Evolutionary conservation across 2,329 filamentous ascomycete genomes (phyloP).

Genomic region (Fusarium sp.): DNA sequence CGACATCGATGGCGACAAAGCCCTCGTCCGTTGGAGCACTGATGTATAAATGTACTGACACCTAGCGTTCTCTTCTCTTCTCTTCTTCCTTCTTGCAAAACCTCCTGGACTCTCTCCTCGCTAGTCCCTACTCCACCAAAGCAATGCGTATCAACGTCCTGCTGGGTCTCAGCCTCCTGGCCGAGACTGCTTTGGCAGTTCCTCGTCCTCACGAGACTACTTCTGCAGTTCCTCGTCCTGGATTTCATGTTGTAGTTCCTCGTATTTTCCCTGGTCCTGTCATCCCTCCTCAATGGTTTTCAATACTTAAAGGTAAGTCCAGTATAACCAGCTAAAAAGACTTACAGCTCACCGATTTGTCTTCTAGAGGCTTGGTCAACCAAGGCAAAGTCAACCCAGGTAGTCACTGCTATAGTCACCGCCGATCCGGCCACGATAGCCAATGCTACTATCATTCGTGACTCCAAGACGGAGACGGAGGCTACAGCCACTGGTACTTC

Average conservation of each 20-base stretch:
- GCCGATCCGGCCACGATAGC: neutral
- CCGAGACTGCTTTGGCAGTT: slow-evolving; percentile 14
- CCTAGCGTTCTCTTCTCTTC: neutral
- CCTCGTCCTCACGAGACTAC: neutral
- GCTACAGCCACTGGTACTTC: neutral
- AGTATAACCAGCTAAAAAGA: neutral
- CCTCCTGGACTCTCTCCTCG: neutral
- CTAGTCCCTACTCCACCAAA: neutral
- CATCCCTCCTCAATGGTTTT: too few relatives aligned
- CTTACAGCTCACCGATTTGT: neutral
- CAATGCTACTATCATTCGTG: neutral
- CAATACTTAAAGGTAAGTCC: neutral
- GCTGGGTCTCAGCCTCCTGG: slow-evolving; percentile 16
- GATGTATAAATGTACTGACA: neutral
- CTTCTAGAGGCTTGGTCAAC: neutral
- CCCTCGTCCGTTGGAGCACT: neutral
- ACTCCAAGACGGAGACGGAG: neutral
- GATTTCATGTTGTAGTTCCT: too few relatives aligned
- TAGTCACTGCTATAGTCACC: neutral
- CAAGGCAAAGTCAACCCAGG: neutral
- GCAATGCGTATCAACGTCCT: slow-evolving; percentile 5
- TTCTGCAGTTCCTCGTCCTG: too few relatives aligned
- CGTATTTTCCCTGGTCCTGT: too few relatives aligned
- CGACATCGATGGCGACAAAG: neutral
- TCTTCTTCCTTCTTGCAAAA: neutral